Base-by-base conservation (phyloP, 805 yeast genomes). In the Clavispora vitiphila region DNA sequence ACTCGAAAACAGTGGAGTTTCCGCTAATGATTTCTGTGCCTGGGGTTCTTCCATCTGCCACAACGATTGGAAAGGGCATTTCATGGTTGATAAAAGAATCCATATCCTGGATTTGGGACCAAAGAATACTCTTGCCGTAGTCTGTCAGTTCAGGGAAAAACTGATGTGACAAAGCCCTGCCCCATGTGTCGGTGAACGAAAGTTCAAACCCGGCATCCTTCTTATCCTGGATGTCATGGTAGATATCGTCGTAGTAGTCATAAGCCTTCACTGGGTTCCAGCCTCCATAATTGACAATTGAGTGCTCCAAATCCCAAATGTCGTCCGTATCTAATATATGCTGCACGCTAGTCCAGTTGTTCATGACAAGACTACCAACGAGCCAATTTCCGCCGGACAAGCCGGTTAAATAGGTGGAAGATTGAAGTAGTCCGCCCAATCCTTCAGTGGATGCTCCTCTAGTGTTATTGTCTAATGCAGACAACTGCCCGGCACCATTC, bases 381-480 rank as follows among this genome's bases (percentile, higher is more conserved):
- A 86, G 81, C 60, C 80, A 80, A 46, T 77, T 74, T 3, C 80
- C 67, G 37, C 74, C 73, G 0, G 54, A 49, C 30, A 53, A 44
- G 1, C 55, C 56, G 15, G 49, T 43, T 21, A 53, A 36, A 38
- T 53, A 53, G 7, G 55, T 49, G n/a, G 50, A 31, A 1, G 54
- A 44, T 40, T 53, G 55, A 27, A 53, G 53, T 34, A 53, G 38
- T 5, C 56, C 56, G 7, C 56, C 56, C 35, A 53, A 43, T 12
- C 55, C 58, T 8, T 38, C 39, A 12, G 41, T 38, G 12, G 51
- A 52, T 2, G 58, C 60, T 5, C 58, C 60, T 12, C 42, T 34
- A 2, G 93, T 81, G 50, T 95, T 69, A 54, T 80, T 78, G 59
- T 88, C 96, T 44, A 86, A 63, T 1, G 91, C 96, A 1, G 90